Conservation (phyloP, 2,329 filamentous ascomycete genomes). For the Colletotrichum tabaci region DNA sequence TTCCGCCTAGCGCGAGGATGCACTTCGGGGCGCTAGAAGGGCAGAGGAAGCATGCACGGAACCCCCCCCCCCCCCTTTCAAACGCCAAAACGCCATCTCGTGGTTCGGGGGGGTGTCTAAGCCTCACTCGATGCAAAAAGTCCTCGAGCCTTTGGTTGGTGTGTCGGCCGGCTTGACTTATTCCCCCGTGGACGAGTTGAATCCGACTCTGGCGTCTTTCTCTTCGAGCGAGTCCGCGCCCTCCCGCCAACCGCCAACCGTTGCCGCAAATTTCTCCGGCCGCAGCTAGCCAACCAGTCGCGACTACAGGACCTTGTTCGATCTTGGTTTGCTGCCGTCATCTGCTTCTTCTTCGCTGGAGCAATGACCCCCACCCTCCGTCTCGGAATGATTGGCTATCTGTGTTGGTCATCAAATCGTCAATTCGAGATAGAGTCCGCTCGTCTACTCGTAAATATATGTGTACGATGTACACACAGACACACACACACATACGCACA, state of each 20-base stretch:
- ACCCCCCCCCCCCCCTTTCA: not conserved
- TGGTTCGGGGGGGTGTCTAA: constrained; percentile 34
- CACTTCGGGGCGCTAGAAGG: constrained; percentile 42
- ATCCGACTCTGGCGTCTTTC: constrained; percentile 21
- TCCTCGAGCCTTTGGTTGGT: constrained; percentile 29
- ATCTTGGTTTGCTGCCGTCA: constrained; percentile 11
- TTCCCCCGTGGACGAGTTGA: constrained; percentile 31
- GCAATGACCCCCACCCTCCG: not conserved
- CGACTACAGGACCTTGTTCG: not conserved
- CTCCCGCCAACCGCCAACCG: constrained; percentile 27
- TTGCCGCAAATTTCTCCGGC: constrained; percentile 30
- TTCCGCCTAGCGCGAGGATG: constrained; percentile 34
- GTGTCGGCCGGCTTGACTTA: constrained; percentile 15
- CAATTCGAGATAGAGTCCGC: constrained; percentile 1
- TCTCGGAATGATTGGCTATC: constrained; percentile 8
- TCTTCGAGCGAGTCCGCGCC: constrained; percentile 9
- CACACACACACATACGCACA: not conserved
- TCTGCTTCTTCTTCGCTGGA: constrained; percentile 23
- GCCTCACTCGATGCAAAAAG: constrained; percentile 42
- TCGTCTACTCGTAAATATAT: not conserved
- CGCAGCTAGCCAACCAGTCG: constrained; percentile 22
- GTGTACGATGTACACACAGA: too few species aligned
- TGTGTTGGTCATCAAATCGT: constrained; percentile 6
- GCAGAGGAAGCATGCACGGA: constrained; percentile 41
- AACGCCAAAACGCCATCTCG: constrained; percentile 26